phyloP scores from a whole-genome alignment of 2,329 filamentous ascomycete species.

The Zopfia rhizophila region DNA sequence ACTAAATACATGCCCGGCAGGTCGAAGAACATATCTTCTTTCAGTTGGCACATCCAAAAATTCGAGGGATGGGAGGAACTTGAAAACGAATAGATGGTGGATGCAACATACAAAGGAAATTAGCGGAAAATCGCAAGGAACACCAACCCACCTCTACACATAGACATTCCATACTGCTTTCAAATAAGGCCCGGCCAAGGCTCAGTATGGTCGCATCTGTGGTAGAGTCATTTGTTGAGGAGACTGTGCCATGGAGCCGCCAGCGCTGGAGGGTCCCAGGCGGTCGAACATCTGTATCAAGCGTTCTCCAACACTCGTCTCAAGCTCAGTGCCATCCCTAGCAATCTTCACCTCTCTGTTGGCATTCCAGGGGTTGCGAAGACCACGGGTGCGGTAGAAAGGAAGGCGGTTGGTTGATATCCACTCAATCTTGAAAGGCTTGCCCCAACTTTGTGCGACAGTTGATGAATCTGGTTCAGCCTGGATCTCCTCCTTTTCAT shows the following conservation, averaged over 20 bases:
- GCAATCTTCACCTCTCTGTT: conserved; percentile 97
- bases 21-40: conserved; percentile 6
- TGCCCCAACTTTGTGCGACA: conserved; percentile 78
- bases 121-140: neutral
- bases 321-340: conserved; percentile 91
- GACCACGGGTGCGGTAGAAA: conserved; percentile 86
- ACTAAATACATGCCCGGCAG: conserved; percentile 21
- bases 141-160: neutral
- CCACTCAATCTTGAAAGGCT: conserved; percentile 93
- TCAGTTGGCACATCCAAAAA: conserved; percentile 7
- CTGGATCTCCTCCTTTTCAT: conserved; percentile 43
- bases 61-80: neutral
- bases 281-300: conserved; percentile 79
- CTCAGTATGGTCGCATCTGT: conserved; percentile 40
- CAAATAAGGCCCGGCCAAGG: neutral
- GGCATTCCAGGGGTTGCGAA: conserved; percentile 94
- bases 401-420: conserved; percentile 83
- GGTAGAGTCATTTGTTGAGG: conserved; percentile 33
- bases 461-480: conserved; percentile 53
- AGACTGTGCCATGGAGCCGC: conserved; percentile 31
- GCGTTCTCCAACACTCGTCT: conserved; percentile 80
- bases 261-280: conserved; percentile 40
- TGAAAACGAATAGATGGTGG: neutral
- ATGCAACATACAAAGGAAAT: neutral
- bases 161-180: neutral